Evolutionary conservation across 768 basidiomycete genomes (phyloP), one percentile per base, ranked within the genome.

Genomic region (Rhodotorula taiwanensis): DNA sequence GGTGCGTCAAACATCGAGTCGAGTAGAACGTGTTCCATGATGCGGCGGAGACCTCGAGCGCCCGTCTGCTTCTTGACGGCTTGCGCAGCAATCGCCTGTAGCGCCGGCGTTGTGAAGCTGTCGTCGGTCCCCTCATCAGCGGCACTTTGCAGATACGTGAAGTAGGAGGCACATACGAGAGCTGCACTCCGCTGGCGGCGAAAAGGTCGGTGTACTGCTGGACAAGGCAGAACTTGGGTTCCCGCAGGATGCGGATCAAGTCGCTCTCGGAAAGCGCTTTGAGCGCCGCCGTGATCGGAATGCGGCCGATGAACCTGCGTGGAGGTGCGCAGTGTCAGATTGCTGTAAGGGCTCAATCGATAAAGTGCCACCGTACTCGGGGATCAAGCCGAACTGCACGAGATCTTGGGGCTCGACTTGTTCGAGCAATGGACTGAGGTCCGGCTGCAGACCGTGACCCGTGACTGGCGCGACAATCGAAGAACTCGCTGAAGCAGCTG

Each of bases 211-310:
- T 83, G 71, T 93, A 95, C 74, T 97, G 94, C 30, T 88, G 89
- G 51, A 94, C 80, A 20, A 97, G 80, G 5, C 91, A 90, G 23
- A 93, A 91, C 72, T 86, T 85, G 54, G 97, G 91, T 70, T 95
- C 91, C 3, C 88, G 89, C 47, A 98, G 80, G 61, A 97, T 89
- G n/a, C 86, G 83, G 31, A 90, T 83, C 23, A 98, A 80, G 75
- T 97, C 94, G 16, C 82, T 74, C 15, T 87, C 81, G 9, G 87
- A 86, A 4, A 97, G 80, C 10, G 88, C 86, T 10, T 86, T 76
- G 10, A 98, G 81, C 2, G 89, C 84, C 7, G 93, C 88, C 41
- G 92, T 81, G n/a, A 90, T 86, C 8, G 93, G 93, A n/a, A 95
- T 77, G 33, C 94, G 87, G 23, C 88, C 90, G 54, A 94, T 82